Conservation (phyloP, 2,329 filamentous ascomycete genomes). For the Epichloe aotearoae region DNA sequence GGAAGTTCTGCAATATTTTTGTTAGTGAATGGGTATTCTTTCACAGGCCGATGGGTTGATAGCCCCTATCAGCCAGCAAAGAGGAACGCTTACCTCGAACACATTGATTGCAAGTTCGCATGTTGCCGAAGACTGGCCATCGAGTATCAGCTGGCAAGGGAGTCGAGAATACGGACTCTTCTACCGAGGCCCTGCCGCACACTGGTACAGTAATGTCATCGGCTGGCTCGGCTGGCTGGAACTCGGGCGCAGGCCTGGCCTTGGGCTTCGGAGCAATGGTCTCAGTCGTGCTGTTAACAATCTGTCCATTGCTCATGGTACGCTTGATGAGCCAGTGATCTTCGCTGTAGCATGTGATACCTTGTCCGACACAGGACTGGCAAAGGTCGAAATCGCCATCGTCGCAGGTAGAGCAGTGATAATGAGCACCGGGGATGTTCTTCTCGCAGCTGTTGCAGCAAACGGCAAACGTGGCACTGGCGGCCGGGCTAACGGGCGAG, state of each 20-base stretch:
- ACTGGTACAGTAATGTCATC: neutral
- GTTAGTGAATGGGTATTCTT: conserved; percentile 3
- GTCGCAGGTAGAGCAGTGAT: conserved; percentile 89
- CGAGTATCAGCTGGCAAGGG: neutral
- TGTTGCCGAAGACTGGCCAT: conserved; percentile 15
- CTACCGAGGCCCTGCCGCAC: neutral
- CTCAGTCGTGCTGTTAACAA: conserved; percentile 78
- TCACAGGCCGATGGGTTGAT: neutral
- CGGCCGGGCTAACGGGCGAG: neutral
- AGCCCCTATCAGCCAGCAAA: neutral
- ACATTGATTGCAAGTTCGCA: conserved; percentile 59
- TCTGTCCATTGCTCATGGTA: conserved; percentile 60
- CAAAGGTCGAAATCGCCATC: conserved; percentile 92
- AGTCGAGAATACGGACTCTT: neutral
- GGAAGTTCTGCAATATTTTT: conserved; percentile 40
- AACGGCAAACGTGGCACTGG: conserved; percentile 51
- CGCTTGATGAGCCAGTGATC: conserved; percentile 94
- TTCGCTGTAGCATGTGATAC: conserved; percentile 63
- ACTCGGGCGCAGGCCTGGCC: conserved; percentile 11
- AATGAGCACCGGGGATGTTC: conserved; percentile 70
- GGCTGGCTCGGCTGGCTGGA: neutral
- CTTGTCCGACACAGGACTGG: conserved; percentile 59
- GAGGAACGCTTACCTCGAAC: conserved; percentile 26
- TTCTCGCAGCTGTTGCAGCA: conserved; percentile 87
- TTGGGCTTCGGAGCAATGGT: conserved; percentile 54